phyloP scores from a whole-genome alignment of 2,329 filamentous ascomycete species.

The Pyrenophora tritici-repentis region DNA sequence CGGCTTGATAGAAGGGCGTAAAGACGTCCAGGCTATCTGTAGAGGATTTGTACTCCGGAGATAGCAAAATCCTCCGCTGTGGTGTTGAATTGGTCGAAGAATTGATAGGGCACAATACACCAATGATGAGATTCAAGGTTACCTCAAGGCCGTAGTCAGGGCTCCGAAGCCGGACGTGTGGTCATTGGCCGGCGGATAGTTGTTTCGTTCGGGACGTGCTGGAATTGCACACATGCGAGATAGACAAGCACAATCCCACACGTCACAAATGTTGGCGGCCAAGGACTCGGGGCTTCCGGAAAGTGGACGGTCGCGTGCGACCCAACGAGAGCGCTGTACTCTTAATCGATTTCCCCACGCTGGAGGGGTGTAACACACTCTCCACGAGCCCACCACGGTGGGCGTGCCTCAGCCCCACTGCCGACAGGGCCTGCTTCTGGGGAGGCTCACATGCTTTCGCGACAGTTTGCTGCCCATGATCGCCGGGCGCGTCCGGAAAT shows the following conservation, averaged over 20 bases:
- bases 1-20: slow-evolving; percentile 4
- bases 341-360: slow-evolving; percentile 29
- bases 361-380: slow-evolving; percentile 11
- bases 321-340: slow-evolving; percentile 7
- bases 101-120: slow-evolving; percentile 23
- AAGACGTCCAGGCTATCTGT: slow-evolving; percentile 7
- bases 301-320: slow-evolving; percentile 11
- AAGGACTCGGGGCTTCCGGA: slow-evolving; percentile 5
- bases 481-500: slow-evolving; percentile 26
- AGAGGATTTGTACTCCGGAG: not conserved
- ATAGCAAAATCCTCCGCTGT: slow-evolving; percentile 1
- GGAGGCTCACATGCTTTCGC: slow-evolving; percentile 30
- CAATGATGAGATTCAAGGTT: slow-evolving; percentile 18
- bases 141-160: slow-evolving; percentile 32
- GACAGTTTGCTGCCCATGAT: slow-evolving; percentile 25
- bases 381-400: slow-evolving; percentile 24
- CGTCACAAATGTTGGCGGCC: slow-evolving; percentile 2
- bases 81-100: slow-evolving; percentile 4
- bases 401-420: slow-evolving; percentile 22
- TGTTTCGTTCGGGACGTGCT: slow-evolving; percentile 20
- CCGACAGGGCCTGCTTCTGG: slow-evolving; percentile 12
- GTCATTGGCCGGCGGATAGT: slow-evolving; percentile 26
- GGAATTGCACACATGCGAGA: slow-evolving; percentile 27
- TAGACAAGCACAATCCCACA: slow-evolving; percentile 25
- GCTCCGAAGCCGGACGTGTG: slow-evolving; percentile 36